A percentile compares a stretch with the other conserved stretches of the same genome.
These are phyloP conservation scores for Rhodotorula taiwanensis DNA, from an alignment of 768 basidiomycete genomes.

Conservation along the genomic window DNA sequence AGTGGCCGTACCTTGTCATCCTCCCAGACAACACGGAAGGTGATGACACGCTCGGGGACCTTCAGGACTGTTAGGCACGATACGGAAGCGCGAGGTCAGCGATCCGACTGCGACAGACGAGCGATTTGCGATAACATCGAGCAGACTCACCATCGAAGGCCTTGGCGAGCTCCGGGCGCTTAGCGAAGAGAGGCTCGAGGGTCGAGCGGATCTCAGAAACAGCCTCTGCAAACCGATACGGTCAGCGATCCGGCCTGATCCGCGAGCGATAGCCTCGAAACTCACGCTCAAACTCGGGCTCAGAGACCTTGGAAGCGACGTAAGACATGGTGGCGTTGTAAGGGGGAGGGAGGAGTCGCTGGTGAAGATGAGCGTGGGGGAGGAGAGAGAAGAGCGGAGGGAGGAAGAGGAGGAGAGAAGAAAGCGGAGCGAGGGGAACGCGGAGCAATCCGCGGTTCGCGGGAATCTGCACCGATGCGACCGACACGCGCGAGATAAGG, in stretches of 20 bases:
- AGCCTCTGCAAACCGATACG: not conserved
- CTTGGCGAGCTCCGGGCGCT: slow-evolving; percentile 62
- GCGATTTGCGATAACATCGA: too few relatives aligned
- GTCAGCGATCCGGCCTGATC: slow-evolving; percentile 4
- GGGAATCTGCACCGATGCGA: too few relatives aligned
- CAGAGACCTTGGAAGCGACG: slow-evolving; percentile 41
- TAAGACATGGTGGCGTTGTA: not conserved
- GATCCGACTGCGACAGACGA: too few relatives aligned
- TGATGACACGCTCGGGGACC: slow-evolving; percentile 50
- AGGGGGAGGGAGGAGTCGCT: not conserved
- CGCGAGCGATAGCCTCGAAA: slow-evolving; percentile 40
- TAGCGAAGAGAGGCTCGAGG: slow-evolving; percentile 58
- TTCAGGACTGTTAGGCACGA: slow-evolving; percentile 46
- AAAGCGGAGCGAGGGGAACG: too few relatives aligned
- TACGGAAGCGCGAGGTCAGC: too few relatives aligned
- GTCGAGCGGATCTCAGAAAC: slow-evolving; percentile 59
- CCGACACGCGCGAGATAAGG: too few relatives aligned
- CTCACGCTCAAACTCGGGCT: slow-evolving; percentile 61
- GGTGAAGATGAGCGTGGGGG: too few relatives aligned
- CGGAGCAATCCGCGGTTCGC: too few relatives aligned
- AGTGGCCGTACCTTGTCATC: slow-evolving; percentile 52
- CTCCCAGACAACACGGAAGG: slow-evolving; percentile 68
- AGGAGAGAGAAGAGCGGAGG: too few relatives aligned
- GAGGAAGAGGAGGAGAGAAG: not conserved
- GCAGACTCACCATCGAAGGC: slow-evolving; percentile 55